Evolutionary conservation across 176 grass and related monocot species (phyloP), one percentile per base, ranked within the genome.

Genomic region (Guadua angustifolia): DNA sequence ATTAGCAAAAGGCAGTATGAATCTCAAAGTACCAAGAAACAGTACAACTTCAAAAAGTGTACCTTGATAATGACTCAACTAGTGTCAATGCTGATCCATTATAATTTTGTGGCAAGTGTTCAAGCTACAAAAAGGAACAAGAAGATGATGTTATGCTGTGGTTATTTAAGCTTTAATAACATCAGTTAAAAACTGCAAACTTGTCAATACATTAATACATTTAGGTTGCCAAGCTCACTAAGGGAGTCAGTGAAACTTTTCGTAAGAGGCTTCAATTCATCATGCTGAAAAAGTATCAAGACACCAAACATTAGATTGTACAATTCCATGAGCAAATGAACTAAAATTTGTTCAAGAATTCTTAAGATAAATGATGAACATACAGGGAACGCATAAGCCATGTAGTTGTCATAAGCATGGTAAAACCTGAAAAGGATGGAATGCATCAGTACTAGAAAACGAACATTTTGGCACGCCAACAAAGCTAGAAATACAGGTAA

Each of bases 371-470:
- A 6, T 58, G 21, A 62, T 42, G 15, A 78, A 85, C 86, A 77
- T 82, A 98, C 96, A 55, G 93, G 96, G 88, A 98, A 98, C 43
- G 96, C 96, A 89, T 98, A 69, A 74, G 78, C 86, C 91, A 98
- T 98, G 88, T 98, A 98, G 74, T 98, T 98, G 44, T 95, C 96
- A 78, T 95, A 98, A 73, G 96, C 96, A 94, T 98, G 96, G 75
- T 94, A 98, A 90, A 95, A 98, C 96, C 93, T 98, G 95, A 87
- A 86, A 88, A 69, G 36, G 29, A 79, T 44, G 61, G 84, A 38
- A 81, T 51, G 66, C 11, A 79, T 84, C 25, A 92, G 73, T 76
- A 69, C 25, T 42, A 64, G 43, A 60, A 61, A 19, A 68, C 10
- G 29, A 68, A 64, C 45, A 80, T 72, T 57, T 57, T 7, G n/a